These are phyloP conservation scores for Penicillium fuscoglaucum DNA, from an alignment of 2,329 filamentous ascomycete genomes.

Conservation along the genomic window DNA sequence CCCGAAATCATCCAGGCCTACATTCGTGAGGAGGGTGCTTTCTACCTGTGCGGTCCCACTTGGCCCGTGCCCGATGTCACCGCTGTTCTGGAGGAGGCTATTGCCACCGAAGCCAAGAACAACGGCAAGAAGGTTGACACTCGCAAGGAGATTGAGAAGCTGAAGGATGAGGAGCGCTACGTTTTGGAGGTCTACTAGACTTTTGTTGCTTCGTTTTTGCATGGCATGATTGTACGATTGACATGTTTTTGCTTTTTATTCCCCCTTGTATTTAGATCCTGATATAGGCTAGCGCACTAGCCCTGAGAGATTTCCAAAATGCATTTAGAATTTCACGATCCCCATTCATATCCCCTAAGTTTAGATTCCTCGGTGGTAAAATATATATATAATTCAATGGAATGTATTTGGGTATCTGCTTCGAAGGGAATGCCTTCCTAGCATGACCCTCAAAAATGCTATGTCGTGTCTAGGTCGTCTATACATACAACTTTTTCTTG, in stretches of 20 bases:
- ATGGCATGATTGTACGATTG: slow-evolving; percentile 21
- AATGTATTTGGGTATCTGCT: slow-evolving; percentile 21
- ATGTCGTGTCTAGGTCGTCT: slow-evolving; percentile 17
- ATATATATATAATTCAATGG: background rate
- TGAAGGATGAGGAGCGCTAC: slow-evolving; percentile 94
- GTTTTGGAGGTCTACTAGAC: slow-evolving; percentile 92
- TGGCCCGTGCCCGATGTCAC: slow-evolving; percentile 99
- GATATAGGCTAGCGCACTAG: slow-evolving; percentile 24
- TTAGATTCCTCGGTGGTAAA: background rate
- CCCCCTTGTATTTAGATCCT: slow-evolving; percentile 20
- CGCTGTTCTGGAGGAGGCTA: slow-evolving; percentile 88
- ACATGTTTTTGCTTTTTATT: slow-evolving; percentile 20
- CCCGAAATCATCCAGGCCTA: slow-evolving; percentile 82
- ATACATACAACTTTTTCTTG: slow-evolving; percentile 14
- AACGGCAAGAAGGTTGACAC: slow-evolving; percentile 76
- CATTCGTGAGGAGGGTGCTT: slow-evolving; percentile 81
- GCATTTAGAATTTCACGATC: slow-evolving; percentile 7
- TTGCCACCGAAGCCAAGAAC: slow-evolving; percentile 70
- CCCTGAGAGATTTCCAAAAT: slow-evolving; percentile 19
- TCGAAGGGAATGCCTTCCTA: slow-evolving; percentile 3
- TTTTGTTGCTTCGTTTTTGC: background rate
- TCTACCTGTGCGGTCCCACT: slow-evolving; percentile 96
- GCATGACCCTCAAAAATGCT: slow-evolving; percentile 7
- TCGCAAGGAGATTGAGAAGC: slow-evolving; percentile 87
- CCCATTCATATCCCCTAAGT: background rate